Evolutionary conservation across 441 rosid genomes (phyloP), one percentile per base, ranked within the genome.

Genomic region (Syzygium syzygioides): DNA sequence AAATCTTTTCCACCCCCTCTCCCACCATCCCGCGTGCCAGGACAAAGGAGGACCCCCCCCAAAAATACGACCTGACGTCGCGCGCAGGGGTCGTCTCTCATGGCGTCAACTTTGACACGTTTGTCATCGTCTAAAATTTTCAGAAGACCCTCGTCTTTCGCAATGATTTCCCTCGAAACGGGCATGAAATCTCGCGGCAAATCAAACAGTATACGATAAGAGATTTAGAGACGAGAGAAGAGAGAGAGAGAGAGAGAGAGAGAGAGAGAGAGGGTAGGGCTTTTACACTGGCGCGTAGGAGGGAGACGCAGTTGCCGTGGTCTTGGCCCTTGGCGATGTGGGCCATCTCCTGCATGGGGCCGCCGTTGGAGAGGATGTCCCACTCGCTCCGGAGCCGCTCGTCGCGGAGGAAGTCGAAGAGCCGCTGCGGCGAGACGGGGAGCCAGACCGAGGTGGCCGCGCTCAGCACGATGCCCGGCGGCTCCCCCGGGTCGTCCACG

Each of bases 381-480:
- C 99, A 97, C 93, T 97, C 97, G 88, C 98, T 95, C 89, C 99
- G 92, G 55, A 97, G 90, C 91, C 94, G 96, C 89, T 97, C 99
- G 52, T 98, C 95, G 5, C 99, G 93, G 62, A 98, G 93, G 91
- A 97, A 98, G 90, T 97, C 95, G 30, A 97, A 98, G 57, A 98
- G 93, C 50, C 94, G 91, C 45, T 97, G 98, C 0, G 96, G 96
- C 14, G 99, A 93, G n/a, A 94, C 97, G 0, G 97, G 99, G 34
- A 98, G 91, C 99, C 99, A 98, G 20, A 98, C 98, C 0, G 99
- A 98, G 12, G 99, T 97, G 4, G 99, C 95, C 4, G 99, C 99
- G 85, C 99, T 95, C 59, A 98, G 80, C 7, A 97, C 96, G 41
- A 98, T 93, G 17, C 99, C 99, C 9, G 99, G 98, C 28, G 98